Base-by-base conservation (phyloP, 495 filamentous ascomycete genomes). In the Paragyromitra xinjiangensis region DNA sequence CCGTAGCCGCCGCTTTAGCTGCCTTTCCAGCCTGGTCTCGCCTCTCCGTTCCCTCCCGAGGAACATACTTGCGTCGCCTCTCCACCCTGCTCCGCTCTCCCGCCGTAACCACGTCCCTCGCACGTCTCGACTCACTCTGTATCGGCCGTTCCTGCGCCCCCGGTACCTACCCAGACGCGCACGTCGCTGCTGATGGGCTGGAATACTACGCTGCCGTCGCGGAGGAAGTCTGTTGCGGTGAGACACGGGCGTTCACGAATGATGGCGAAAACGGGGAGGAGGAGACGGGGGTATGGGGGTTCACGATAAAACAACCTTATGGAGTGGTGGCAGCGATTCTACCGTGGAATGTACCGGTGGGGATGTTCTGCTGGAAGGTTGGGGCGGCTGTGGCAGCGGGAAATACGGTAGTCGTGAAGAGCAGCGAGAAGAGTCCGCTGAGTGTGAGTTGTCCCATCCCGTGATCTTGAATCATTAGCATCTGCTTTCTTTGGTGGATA, bases 281-380 rank as follows among this genome's bases (percentile, higher is more conserved):
- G 16, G 75, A 66, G 7, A 39, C 14, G 2, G 42, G 73, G 9
- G 48, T 61, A 9, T 71, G 56, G 62, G 63, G 58, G 24, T 58
- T 78, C 51, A 55, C 45, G 59, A 81, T 73, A 16, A 69, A 58
- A 29, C 81, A 86, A 55, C 81, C 84, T 59, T 86, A 80, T 66
- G 80, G 83, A 19, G 83, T 85, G 19, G 83, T 37, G 69, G 82
- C 73, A 72, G 77, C 29, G 1, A 81, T 81, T 11, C 69, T 80
- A 29, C 79, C 81, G 1, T 82, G 81, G 70, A 83, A 83, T 80
- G 88, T 90, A 69, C 89, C 90, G 1, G 81, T 92, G 8, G 83
- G 90, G 19, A 90, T 91, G 69, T 87, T 88, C n/a, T 87, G 87
- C 34, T 90, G 89, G 84, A 91, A 91, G 76, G 83, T 90, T 39